These are phyloP conservation scores for Leishmania braziliensis DNA, from an alignment of 208 protist genomes.

Conservation along the genomic window DNA sequence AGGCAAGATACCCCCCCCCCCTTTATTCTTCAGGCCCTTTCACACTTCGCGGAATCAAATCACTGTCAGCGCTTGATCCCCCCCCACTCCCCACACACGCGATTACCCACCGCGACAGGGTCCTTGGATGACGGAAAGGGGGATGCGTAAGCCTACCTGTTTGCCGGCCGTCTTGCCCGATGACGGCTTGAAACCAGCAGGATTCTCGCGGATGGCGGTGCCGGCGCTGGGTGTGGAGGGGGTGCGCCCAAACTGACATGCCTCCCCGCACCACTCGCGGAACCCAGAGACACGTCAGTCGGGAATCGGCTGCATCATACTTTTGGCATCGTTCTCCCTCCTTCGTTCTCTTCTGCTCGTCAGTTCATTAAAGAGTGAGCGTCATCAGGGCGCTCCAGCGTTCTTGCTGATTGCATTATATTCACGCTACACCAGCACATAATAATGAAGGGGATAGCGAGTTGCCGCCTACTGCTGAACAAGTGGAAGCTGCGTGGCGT, in stretches of 20 bases:
- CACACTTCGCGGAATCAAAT: no score
- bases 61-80: not conserved
- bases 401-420: not conserved
- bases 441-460: not conserved
- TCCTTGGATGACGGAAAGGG: no score
- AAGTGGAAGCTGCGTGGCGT: conserved; percentile 14
- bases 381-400: not conserved
- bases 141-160: no score
- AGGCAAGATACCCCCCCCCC: no score
- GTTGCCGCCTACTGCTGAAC: not conserved
- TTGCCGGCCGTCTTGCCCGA: not conserved
- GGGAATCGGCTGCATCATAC: not conserved
- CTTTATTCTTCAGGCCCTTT: not conserved
- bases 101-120: not conserved
- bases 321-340: not conserved
- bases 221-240: no score
- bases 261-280: no score
- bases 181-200: not conserved
- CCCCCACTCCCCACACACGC: not conserved
- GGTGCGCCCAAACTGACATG: no score
- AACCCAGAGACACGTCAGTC: no score
- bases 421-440: not conserved
- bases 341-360: not conserved
- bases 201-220: not conserved
- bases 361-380: not conserved